phyloP scores from a whole-genome alignment of 1,284 basidiomycete genomes.

The Coriolopsis trogii region DNA sequence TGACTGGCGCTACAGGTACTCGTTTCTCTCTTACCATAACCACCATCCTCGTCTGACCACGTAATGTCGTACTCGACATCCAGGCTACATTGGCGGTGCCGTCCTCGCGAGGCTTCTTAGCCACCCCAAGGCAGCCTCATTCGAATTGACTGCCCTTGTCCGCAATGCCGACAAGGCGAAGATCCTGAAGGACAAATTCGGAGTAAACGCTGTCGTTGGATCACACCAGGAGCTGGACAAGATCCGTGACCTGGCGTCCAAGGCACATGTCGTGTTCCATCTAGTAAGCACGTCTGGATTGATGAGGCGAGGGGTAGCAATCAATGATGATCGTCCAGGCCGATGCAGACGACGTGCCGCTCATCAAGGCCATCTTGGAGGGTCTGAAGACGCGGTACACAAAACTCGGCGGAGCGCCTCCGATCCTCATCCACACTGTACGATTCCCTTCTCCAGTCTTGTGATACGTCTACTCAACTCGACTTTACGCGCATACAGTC shows the following conservation, averaged over 20 bases:
- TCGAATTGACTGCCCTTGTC: constrained; percentile 27
- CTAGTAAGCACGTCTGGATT: constrained; percentile 12
- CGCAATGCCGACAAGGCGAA: constrained; percentile 30
- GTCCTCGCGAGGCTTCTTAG: constrained; percentile 27
- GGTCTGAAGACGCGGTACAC: constrained; percentile 47
- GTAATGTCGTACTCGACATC: background rate
- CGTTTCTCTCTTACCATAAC: background rate
- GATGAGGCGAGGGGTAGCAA: constrained; percentile 23
- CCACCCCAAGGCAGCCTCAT: constrained; percentile 18
- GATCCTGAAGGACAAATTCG: constrained; percentile 26
- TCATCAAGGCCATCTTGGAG: constrained; percentile 43
- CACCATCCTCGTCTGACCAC: background rate
- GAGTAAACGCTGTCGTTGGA: constrained; percentile 30
- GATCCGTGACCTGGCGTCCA: constrained; percentile 23
- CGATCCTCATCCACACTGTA: constrained; percentile 56
- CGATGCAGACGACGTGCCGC: constrained; percentile 42
- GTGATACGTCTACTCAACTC: too few relatives aligned
- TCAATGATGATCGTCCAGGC: constrained; percentile 37
- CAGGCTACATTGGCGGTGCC: constrained; percentile 32
- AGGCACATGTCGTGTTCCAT: constrained; percentile 31
- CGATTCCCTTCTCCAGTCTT: too few relatives aligned
- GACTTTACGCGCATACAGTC: too few relatives aligned
- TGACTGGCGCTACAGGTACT: background rate
- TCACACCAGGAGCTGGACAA: constrained; percentile 23
- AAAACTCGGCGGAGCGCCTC: constrained; percentile 41